Conservation (phyloP, 371 early-diverging fungal species). For the Mucor indicus region DNA sequence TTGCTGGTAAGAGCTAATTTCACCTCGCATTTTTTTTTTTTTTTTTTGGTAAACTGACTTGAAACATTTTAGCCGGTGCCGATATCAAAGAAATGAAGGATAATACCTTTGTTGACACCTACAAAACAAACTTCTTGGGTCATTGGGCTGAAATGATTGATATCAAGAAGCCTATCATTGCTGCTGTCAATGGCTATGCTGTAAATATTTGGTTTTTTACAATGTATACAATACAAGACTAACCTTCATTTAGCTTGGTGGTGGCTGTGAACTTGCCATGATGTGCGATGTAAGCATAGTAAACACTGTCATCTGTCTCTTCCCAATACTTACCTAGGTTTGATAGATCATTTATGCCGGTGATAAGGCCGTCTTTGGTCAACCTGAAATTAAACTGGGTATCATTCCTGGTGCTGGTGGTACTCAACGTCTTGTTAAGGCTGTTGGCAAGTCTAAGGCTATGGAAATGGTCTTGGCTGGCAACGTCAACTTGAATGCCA, state of each 20-base stretch:
- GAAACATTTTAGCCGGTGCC: slow-evolving; percentile 95
- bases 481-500: slow-evolving; percentile 76
- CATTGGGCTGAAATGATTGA: slow-evolving; percentile 91
- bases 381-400: slow-evolving; percentile 98
- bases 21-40: neutral
- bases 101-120: slow-evolving; percentile 80
- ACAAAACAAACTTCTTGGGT: slow-evolving; percentile 87
- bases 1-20: slow-evolving; percentile 71
- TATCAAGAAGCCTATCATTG: slow-evolving; percentile 94
- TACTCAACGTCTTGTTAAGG: slow-evolving; percentile 89
- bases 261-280: slow-evolving; percentile 99
- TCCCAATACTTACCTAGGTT: neutral
- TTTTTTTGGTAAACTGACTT: too few relatives aligned
- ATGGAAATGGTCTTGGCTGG: slow-evolving; percentile 97
- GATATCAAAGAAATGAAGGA: slow-evolving; percentile 98
- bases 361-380: slow-evolving; percentile 94
- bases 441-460: slow-evolving; percentile 97
- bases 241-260: slow-evolving; percentile 87
- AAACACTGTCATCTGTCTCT: neutral
- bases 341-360: slow-evolving; percentile 96
- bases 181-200: slow-evolving; percentile 97
- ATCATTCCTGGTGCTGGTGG: slow-evolving; percentile 92
- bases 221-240: neutral
- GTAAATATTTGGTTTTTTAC: slow-evolving; percentile 45
- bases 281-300: slow-evolving; percentile 75